Evolutionary conservation across 1,284 basidiomycete species (phyloP).

Genomic region (Schizophyllum amplum): DNA sequence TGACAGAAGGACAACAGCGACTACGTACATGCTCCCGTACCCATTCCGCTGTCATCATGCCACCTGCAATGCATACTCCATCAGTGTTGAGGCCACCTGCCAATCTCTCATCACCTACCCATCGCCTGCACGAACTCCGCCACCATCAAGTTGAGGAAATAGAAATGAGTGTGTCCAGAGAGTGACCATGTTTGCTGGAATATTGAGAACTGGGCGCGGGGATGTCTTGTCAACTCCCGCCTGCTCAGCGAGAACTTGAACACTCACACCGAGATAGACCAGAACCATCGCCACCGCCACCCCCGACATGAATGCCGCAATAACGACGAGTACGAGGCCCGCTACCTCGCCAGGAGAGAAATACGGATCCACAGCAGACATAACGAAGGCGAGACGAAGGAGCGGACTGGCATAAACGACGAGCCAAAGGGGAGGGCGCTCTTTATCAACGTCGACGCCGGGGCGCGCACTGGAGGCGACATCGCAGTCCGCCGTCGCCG

Average conservation of each 20-base stretch:
- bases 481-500: neutral
- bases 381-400: neutral
- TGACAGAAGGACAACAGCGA: neutral
- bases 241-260: neutral
- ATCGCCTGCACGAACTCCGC: neutral
- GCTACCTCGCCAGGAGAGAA: neutral
- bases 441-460: neutral
- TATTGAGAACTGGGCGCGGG: neutral
- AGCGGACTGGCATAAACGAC: neutral
- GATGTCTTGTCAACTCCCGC: neutral
- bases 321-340: neutral
- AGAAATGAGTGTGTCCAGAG: neutral
- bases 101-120: neutral
- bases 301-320: neutral
- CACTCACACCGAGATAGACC: neutral
- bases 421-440: neutral
- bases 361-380: neutral
- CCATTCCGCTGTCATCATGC: neutral
- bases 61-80: neutral
- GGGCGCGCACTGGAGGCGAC: neutral
- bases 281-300: neutral
- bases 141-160: neutral
- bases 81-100: neutral
- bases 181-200: neutral
- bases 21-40: neutral